phyloP scores from a whole-genome alignment of 2,329 filamentous ascomycete species.

The Fusarium sterilihyphosum region DNA sequence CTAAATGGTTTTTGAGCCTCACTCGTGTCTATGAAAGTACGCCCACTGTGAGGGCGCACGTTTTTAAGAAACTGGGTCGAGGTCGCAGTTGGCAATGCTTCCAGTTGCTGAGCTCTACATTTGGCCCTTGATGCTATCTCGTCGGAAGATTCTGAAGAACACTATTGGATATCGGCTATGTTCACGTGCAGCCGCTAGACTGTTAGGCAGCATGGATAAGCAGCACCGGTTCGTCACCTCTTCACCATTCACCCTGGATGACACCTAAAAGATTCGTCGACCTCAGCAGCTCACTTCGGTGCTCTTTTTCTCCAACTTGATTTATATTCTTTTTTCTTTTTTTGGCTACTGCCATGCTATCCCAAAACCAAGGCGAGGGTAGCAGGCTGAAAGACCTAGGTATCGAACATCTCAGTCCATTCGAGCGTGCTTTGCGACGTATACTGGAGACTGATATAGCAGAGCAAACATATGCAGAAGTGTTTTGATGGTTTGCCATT shows the following conservation, averaged over 20 bases:
- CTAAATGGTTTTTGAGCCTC: accelerated
- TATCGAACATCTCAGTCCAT: accelerated
- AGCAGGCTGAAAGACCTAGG: neutral
- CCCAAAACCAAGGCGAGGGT: neutral
- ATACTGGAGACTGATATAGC: neutral
- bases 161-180: neutral
- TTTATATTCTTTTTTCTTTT: neutral
- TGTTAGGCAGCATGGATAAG: neutral
- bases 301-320: accelerated
- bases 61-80: too few relatives aligned
- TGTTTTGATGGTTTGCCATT: constrained; percentile 1
- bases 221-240: neutral
- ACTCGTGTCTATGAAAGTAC: too few relatives aligned
- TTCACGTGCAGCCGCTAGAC: neutral
- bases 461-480: neutral
- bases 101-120: neutral
- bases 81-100: neutral
- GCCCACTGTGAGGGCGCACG: accelerated
- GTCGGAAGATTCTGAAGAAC: neutral
- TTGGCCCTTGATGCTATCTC: too few relatives aligned
- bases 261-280: neutral
- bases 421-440: neutral
- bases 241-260: neutral
- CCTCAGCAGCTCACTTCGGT: accelerated
- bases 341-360: neutral